Evolutionary conservation across 495 filamentous ascomycete species (phyloP).

Genomic region (Lasiosphaeria miniovina): DNA sequence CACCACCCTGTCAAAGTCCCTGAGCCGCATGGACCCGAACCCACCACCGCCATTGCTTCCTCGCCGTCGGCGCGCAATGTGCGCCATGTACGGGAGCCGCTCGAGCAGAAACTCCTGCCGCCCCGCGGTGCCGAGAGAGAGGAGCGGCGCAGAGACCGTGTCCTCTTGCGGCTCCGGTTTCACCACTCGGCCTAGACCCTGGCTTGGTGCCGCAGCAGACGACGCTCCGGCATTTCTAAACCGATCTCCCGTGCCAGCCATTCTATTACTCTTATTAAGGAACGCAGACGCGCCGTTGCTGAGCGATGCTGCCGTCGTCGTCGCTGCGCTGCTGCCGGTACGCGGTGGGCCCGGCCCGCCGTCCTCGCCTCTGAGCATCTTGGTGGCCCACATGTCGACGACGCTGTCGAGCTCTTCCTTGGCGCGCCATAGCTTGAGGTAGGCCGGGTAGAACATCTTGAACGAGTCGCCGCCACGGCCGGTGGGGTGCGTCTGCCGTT

Average conservation of each 20-base stretch:
- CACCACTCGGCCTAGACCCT: background rate
- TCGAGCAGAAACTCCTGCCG: constrained; percentile 75
- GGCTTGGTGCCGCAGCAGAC: background rate
- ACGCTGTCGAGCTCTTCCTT: constrained; percentile 74
- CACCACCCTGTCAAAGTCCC: constrained; percentile 67
- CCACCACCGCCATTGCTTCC: constrained; percentile 6
- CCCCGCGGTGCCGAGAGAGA: constrained; percentile 58
- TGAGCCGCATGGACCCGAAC: constrained; percentile 27
- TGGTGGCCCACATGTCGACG: constrained; percentile 64
- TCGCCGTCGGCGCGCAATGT: constrained; percentile 50
- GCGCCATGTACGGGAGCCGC: constrained; percentile 77
- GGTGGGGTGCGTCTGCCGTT: constrained; percentile 51
- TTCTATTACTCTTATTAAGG: constrained; percentile 6
- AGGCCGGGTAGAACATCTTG: constrained; percentile 86
- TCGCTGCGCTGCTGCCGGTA: constrained; percentile 7
- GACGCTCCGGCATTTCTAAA: background rate
- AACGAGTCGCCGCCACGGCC: constrained; percentile 54
- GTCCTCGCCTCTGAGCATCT: constrained; percentile 49
- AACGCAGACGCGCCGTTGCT: constrained; percentile 3
- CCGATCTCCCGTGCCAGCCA: background rate
- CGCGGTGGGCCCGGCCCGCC: constrained; percentile 18
- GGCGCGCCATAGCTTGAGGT: constrained; percentile 70
- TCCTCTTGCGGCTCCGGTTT: background rate
- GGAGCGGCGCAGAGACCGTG: constrained; percentile 28
- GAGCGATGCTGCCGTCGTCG: constrained; percentile 21